phyloP scores from a whole-genome alignment of 306 rosid species.

The Hippophae rhamnoides region DNA sequence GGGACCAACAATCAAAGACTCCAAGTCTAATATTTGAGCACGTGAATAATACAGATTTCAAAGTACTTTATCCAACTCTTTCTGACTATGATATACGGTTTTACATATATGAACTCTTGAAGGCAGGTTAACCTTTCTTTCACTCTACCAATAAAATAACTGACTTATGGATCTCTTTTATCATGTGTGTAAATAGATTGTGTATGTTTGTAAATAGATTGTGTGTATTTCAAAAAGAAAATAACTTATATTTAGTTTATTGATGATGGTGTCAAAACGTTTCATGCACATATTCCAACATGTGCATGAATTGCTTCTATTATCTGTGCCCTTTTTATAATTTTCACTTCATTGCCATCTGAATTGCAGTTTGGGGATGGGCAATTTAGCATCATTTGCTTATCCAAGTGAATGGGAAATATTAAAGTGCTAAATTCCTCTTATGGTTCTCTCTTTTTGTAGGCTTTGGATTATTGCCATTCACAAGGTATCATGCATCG shows the following conservation, averaged over 20 bases:
- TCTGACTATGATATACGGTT: slow-evolving; percentile 75
- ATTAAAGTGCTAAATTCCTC: background rate
- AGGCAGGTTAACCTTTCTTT: slow-evolving; percentile 35
- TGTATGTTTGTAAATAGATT: no score
- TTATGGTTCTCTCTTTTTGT: slow-evolving; percentile 4
- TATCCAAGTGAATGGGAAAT: no score
- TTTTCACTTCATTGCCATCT: background rate
- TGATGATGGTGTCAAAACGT: no score
- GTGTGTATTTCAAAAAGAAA: no score
- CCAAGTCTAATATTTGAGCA: slow-evolving; percentile 80
- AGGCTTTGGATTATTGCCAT: slow-evolving; percentile 43
- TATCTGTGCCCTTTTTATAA: no score
- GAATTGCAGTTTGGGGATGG: background rate
- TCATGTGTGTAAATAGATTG: no score
- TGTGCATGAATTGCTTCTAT: no score
- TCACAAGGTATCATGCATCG: slow-evolving; percentile 43
- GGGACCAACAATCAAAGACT: slow-evolving; percentile 94
- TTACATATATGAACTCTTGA: slow-evolving; percentile 74
- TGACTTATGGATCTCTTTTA: no score
- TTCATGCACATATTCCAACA: no score
- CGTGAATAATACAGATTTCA: slow-evolving; percentile 85
- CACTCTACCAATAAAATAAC: no score
- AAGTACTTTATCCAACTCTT: slow-evolving; percentile 80
- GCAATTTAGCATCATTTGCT: background rate
- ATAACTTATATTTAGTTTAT: no score